These are phyloP conservation scores for Candolleomyces aberdarensis DNA, from an alignment of 768 basidiomycete species.

Conservation along the genomic window DNA sequence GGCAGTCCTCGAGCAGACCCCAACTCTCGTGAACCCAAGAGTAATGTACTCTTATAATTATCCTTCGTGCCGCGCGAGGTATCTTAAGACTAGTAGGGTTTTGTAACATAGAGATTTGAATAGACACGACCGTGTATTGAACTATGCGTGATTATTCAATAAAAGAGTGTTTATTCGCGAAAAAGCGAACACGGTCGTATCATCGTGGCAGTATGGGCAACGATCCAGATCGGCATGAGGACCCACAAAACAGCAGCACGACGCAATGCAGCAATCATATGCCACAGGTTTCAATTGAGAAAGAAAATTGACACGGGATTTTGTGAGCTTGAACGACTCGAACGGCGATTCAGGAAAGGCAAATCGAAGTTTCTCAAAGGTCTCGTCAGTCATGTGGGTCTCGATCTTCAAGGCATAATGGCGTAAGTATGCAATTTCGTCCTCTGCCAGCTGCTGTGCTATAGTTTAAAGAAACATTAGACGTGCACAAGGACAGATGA, in stretches of 20 bases:
- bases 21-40: no score
- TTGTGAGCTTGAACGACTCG: background rate
- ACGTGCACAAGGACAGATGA: no score
- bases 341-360: background rate
- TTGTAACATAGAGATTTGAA: no score
- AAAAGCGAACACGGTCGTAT: no score
- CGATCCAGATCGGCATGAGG: constrained; percentile 14
- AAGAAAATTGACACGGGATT: constrained; percentile 19
- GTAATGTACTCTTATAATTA: no score
- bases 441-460: background rate
- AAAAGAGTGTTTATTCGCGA: no score
- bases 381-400: background rate
- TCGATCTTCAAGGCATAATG: background rate
- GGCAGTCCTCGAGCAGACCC: no score
- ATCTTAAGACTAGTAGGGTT: no score
- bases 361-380: background rate
- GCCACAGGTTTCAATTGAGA: constrained; percentile 25
- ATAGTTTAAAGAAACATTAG: no score
- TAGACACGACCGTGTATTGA: no score
- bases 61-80: no score
- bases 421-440: background rate
- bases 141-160: no score
- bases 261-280: constrained; percentile 24
- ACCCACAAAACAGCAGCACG: constrained; percentile 18
- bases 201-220: constrained; percentile 32